Evolutionary conservation across 1,284 basidiomycete species (phyloP).

Genomic region (Afroboletus lepidellus): DNA sequence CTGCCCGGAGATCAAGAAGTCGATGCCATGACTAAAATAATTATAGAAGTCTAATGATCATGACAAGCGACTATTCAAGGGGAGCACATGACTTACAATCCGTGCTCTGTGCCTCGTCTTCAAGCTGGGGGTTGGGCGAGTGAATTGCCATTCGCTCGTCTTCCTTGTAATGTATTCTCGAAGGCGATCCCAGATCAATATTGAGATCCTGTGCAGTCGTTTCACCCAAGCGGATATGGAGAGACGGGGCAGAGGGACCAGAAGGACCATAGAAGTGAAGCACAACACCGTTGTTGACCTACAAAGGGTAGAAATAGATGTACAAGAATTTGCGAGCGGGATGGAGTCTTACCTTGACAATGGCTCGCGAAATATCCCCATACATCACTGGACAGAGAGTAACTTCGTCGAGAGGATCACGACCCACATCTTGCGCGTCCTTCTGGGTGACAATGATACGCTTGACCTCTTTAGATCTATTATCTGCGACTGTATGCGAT

Average conservation of each 20-base stretch:
- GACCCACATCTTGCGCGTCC: slow-evolving; percentile 50
- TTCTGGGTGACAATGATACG: slow-evolving; percentile 72
- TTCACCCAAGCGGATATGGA: slow-evolving; percentile 71
- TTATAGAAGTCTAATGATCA: slow-evolving; percentile 77
- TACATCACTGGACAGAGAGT: slow-evolving; percentile 61
- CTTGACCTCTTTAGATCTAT: slow-evolving; percentile 71
- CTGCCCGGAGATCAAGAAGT: slow-evolving; percentile 74
- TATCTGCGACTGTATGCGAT: slow-evolving; percentile 42
- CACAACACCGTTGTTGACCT: slow-evolving; percentile 74
- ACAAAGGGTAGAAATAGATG: slow-evolving; percentile 3
- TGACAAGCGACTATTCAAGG: slow-evolving; percentile 6
- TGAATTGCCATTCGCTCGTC: slow-evolving; percentile 86
- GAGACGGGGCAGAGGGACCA: slow-evolving; percentile 37
- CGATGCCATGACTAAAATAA: slow-evolving; percentile 86
- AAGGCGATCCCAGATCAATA: slow-evolving; percentile 75
- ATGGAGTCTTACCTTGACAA: slow-evolving; percentile 53
- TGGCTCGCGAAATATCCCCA: slow-evolving; percentile 65
- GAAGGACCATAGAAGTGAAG: slow-evolving; percentile 63
- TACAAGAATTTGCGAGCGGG: background rate
- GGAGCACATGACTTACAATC: slow-evolving; percentile 39
- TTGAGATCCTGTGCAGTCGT: slow-evolving; percentile 81
- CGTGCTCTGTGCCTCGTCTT: slow-evolving; percentile 41
- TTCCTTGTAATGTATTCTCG: slow-evolving; percentile 81
- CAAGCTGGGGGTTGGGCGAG: slow-evolving; percentile 43
- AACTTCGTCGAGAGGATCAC: slow-evolving; percentile 69